Evolutionary conservation across 768 basidiomycete species (phyloP), one percentile per base, ranked within the genome.

Genomic region (Hypholoma fasciculare): DNA sequence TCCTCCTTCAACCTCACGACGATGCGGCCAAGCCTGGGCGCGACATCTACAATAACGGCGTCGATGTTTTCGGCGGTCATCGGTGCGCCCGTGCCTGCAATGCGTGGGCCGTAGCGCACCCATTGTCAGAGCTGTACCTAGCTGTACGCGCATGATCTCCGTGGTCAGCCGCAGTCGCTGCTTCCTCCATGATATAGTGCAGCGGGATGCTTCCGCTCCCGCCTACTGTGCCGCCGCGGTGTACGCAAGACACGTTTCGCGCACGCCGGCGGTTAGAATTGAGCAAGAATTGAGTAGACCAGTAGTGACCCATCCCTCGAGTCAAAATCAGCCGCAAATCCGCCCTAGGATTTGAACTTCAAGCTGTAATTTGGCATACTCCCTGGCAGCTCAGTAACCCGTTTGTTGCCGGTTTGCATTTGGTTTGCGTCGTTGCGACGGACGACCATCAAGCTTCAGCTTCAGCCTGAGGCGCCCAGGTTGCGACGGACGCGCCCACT

Each of bases 111-210:
- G 68, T 96, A 89, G 72, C 92, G 90, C 61, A 88, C 89, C 95
- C 96, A 99, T 72, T 97, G 95, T 97, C 97, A 99, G n/a, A n/a
- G n/a, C n/a, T n/a, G n/a, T n/a, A n/a, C n/a, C n/a, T 34, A 99
- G 84, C 75, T 99, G 97, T 49, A 95, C 89, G 50, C 97, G 92
- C 19, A 96, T 92, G 63, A 99, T 99, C 74, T 99, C 97, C 4
- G 97, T 96, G 5, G 97, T 98, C 20, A n/a, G n/a, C n/a, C n/a
- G n/a, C n/a, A n/a, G n/a, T n/a, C n/a, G 96, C 97, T 0, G 97
- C 97, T 69, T 98, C 95, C 76, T 97, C 96, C 96, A 96, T 96
- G 70, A 96, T 84, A 70, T 88, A 85, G 77, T 96, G 95, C 74
- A 97, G 86, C 14, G 97, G 96, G 50, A 98, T 96, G 72, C 97